Evolutionary conservation across 2,329 filamentous ascomycete species (phyloP).

Genomic region (Dactylellina sp.): DNA sequence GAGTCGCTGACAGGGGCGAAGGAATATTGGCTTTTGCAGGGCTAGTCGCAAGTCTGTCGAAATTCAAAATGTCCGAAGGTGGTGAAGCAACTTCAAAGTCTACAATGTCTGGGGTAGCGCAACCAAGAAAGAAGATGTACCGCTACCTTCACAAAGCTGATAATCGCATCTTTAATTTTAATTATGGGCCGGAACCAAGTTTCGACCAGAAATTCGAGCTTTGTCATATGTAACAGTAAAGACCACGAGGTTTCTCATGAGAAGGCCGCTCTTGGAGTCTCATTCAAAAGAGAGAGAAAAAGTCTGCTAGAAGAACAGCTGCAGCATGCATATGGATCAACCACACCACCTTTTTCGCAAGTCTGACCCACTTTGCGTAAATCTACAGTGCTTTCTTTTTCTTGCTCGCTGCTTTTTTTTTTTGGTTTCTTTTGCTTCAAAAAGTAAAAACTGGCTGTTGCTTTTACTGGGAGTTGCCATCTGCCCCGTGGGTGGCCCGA

Average conservation of each 20-base stretch:
- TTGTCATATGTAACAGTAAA: conserved; percentile 50
- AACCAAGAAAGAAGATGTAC: neutral
- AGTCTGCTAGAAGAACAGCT: conserved; percentile 40
- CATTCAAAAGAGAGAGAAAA: too few species aligned
- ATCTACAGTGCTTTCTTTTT: conserved; percentile 32
- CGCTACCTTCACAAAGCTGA: conserved; percentile 10
- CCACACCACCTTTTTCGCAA: conserved; percentile 55
- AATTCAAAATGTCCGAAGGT: conserved; percentile 13
- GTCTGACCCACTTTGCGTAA: conserved; percentile 36
- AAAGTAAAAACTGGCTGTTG: conserved; percentile 36
- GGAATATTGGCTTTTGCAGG: conserved; percentile 29
- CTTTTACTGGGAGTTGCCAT: conserved; percentile 19
- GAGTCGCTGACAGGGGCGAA: conserved; percentile 16
- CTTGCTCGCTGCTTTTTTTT: neutral
- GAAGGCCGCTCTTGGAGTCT: conserved; percentile 29
- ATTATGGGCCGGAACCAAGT: conserved; percentile 19
- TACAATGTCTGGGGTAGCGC: too few species aligned
- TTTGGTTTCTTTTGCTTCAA: conserved; percentile 40
- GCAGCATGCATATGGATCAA: conserved; percentile 49
- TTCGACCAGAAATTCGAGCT: conserved; percentile 23
- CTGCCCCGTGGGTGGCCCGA: conserved; percentile 13
- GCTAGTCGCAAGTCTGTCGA: conserved; percentile 20
- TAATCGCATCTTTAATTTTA: conserved; percentile 10
- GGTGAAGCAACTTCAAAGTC: neutral
- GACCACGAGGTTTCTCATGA: conserved; percentile 47